A percentile compares a stretch with the other conserved stretches of the same genome.
phyloP scores from a whole-genome alignment of 345 rosid species.

The Salix arbutifolia region DNA sequence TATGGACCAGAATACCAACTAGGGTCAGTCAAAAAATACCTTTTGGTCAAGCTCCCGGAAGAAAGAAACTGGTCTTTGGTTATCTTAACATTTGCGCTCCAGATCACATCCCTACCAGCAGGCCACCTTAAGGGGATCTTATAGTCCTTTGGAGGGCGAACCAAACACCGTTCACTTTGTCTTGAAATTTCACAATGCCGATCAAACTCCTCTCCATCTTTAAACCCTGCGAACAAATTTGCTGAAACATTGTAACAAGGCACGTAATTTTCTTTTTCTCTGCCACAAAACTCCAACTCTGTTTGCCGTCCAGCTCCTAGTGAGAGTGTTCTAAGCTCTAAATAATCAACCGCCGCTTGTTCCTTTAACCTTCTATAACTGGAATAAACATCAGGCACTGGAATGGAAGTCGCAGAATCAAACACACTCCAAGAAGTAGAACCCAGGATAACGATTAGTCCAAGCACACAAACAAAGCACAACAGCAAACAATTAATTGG shows the following conservation, averaged over 20 bases:
- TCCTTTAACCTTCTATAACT: constrained; percentile 87
- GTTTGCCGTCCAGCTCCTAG: constrained; percentile 46
- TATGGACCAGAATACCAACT: background rate
- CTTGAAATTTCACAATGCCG: constrained; percentile 75
- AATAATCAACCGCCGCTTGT: constrained; percentile 82
- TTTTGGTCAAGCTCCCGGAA: constrained; percentile 92
- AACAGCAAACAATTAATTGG: constrained; percentile 60
- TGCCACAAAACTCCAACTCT: constrained; percentile 74
- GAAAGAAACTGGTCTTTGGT: constrained; percentile 96
- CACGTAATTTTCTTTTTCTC: constrained; percentile 81
- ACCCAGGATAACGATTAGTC: constrained; percentile 60
- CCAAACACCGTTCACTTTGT: constrained; percentile 51
- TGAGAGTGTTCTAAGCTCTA: constrained; percentile 63
- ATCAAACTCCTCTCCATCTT: constrained; percentile 83
- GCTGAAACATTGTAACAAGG: constrained; percentile 86
- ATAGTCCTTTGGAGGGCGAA: constrained; percentile 93
- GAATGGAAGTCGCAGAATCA: constrained; percentile 42
- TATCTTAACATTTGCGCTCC: constrained; percentile 94
- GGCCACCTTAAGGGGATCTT: constrained; percentile 96
- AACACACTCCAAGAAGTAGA: constrained; percentile 56
- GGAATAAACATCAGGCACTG: constrained; percentile 50
- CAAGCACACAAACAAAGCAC: constrained; percentile 58
- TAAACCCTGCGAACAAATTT: constrained; percentile 66
- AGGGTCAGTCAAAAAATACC: constrained; percentile 36
- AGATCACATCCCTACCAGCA: constrained; percentile 85